Conservation (phyloP, 2,329 filamentous ascomycete genomes). For the Nigrospora oryzae region DNA sequence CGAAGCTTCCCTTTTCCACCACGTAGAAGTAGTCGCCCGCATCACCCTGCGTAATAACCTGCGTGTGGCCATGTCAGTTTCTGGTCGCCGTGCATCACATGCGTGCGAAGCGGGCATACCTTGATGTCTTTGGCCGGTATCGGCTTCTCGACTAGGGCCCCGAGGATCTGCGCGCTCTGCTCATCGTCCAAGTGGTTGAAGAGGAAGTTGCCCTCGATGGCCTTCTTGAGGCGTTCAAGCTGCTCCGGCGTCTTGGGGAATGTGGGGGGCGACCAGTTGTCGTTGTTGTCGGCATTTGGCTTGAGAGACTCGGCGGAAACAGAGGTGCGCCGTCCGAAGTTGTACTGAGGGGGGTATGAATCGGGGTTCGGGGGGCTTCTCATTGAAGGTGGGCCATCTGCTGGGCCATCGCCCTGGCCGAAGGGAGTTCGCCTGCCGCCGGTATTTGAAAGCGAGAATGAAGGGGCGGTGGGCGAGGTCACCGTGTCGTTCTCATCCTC, state of each 20-base stretch:
- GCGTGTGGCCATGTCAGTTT: background rate
- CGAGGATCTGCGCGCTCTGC: conserved; percentile 77
- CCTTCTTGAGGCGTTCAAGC: conserved; percentile 65
- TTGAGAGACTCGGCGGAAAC: conserved; percentile 96
- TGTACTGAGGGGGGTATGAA: conserved; percentile 85
- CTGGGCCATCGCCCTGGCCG: conserved; percentile 40
- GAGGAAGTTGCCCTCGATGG: conserved; percentile 85
- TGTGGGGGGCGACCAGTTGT: conserved; percentile 83
- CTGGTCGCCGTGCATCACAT: background rate
- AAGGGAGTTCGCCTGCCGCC: conserved; percentile 42
- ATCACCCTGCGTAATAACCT: conserved; percentile 94
- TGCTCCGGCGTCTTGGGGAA: conserved; percentile 81
- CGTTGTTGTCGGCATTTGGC: conserved; percentile 71
- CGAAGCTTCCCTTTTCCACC: conserved; percentile 83
- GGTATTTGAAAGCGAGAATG: conserved; percentile 37
- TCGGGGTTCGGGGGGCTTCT: conserved; percentile 48
- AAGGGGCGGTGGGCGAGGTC: conserved; percentile 63
- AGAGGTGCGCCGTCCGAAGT: conserved; percentile 85
- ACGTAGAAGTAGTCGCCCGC: conserved; percentile 97
- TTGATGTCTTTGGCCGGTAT: conserved; percentile 84
- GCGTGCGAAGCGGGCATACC: conserved; percentile 27
- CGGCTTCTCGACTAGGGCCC: conserved; percentile 87
- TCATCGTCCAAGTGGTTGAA: conserved; percentile 95
- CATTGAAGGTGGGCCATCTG: conserved; percentile 34
- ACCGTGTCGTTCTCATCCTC: conserved; percentile 75